Evolutionary conservation across 2,329 filamentous ascomycete species (phyloP), one percentile per base, ranked within the genome.

Genomic region (Penicillium hordei): DNA sequence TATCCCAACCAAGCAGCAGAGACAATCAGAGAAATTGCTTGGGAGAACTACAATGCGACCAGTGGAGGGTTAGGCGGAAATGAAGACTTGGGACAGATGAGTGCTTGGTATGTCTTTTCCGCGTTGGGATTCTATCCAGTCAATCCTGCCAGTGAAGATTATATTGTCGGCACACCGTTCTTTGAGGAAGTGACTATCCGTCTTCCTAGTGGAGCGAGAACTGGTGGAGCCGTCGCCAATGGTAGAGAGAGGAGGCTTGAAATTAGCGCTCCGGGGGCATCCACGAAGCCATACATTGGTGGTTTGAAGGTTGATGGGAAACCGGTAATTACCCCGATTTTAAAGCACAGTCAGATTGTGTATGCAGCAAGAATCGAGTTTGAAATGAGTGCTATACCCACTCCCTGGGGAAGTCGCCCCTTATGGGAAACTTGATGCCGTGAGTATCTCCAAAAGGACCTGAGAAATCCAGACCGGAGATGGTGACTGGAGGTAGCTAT

Each of bases 21-120:
- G 5, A 68, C 71, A 8, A 72, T 78, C 6, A 69, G 76, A 5
- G 56, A 62, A 0, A 68, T 79, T 34, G 76, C 77, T 3, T 75
- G 67, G 67, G 62, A 68, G 3, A 75, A 79, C 23, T 81, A 80
- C 48, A 81, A 81, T 39, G 74, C 78, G 9, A 81, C 79, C 0
- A 75, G 77, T 38, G 72, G 76, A 0, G 79, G 79, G 0, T 60
- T 81, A 0, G 75, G 75, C 34, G 79, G 79, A 0, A 81, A 81
- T 58, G 79, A 81, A 59, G 78, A 81, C 61, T 66, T 81, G 4
- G 79, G 79, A 2, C 79, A 81, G 68, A 81, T 81, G 78, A 81
- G 78, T 58, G 77, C 78, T 0, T 81, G 78, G 78, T 81, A 80
- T 52, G 66, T 81, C 5, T 79, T 81, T 54, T 79, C 77, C 0